Evolutionary conservation across 2,329 filamentous ascomycete species (phyloP), one percentile per base, ranked within the genome.

Genomic region (Aspergillus texensis): DNA sequence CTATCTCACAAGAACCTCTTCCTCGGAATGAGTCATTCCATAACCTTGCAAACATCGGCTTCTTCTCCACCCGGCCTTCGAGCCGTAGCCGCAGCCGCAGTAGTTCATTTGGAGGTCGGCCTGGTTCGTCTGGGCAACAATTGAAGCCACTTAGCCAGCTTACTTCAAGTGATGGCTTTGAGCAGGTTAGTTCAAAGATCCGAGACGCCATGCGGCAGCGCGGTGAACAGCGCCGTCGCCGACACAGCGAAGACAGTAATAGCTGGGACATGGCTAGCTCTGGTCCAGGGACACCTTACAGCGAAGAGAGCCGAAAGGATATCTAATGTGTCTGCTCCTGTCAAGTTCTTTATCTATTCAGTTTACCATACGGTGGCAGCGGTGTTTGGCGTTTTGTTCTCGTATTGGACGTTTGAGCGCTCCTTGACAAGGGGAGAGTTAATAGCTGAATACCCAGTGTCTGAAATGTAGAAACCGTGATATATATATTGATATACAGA

Each of bases 21-120:
- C 94, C 94, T 10, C 89, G 91, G 64, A 97, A 97, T 81, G 95
- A 98, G 79, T 95, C 92, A 0, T 97, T 97, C 81, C 90, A 90
- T 78, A 94, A 98, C 77, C 90, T 98, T 67, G 91, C 92, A 14
- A 88, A 87, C 56, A 90, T 97, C 68, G 92, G 91, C 65, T 90
- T 99, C 79, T 99, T 98, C 80, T 93, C 94, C 3, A 95, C 92
- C 19, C 86, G 92, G 34, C 93, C 94, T 5, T 86, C 90, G n/a
- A 96, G 91, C 58, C 89, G 93, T n/a, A 89, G 86, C 58, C 86
- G 91, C 30, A 91, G 88, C 71, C 85, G 90, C 57, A 92, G 88
- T 71, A 88, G 90, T 76, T 92, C 89, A 65, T 86, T 85, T 65
- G 87, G 88, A 46, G 87, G 87, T 30, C 84, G 86, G 0, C 83